Percentiles rank a stretch among this genome's conserved stretches.
Conservation (phyloP, 2,329 filamentous ascomycete species). For the Fusarium duplospermum region DNA sequence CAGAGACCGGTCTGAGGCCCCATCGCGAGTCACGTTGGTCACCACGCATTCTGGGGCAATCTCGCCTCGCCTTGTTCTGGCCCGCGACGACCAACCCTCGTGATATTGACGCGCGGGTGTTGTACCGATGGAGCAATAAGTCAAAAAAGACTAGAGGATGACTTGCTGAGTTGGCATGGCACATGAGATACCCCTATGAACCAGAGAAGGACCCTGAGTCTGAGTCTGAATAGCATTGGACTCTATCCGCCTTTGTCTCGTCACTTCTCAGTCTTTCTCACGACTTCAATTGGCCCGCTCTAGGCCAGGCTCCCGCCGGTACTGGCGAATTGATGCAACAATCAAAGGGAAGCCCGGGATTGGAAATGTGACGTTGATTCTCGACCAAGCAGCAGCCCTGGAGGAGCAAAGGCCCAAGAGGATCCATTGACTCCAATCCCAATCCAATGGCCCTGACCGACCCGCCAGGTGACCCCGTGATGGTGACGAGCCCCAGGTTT, state of each 20-base stretch:
- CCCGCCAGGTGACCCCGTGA: constrained; percentile 40
- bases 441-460: constrained; percentile 26
- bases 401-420: constrained; percentile 19
- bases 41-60: constrained; percentile 21
- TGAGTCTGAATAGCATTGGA: constrained; percentile 13
- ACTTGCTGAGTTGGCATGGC: constrained; percentile 14
- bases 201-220: constrained; percentile 19
- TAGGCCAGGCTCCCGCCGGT: constrained; percentile 20
- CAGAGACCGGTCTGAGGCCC: constrained; percentile 38
- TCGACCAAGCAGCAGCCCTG: constrained; percentile 13
- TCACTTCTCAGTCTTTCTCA: constrained; percentile 9
- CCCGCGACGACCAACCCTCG: constrained; percentile 31
- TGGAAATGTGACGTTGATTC: constrained; percentile 35
- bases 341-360: constrained; percentile 23
- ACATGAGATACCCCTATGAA: constrained; percentile 34
- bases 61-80: constrained; percentile 37
- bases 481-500: constrained; percentile 40
- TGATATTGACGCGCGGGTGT: constrained; percentile 35
- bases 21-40: constrained; percentile 42
- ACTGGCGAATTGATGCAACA: constrained; percentile 37
- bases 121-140: constrained; percentile 10
- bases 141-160: constrained; percentile 21
- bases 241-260: constrained; percentile 21
- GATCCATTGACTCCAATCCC: constrained; percentile 31
- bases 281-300: constrained; percentile 35